Percentiles rank a stretch among this genome's conserved stretches.
Conservation (phyloP, 2,329 filamentous ascomycete genomes). For the Penicillium sp. region DNA sequence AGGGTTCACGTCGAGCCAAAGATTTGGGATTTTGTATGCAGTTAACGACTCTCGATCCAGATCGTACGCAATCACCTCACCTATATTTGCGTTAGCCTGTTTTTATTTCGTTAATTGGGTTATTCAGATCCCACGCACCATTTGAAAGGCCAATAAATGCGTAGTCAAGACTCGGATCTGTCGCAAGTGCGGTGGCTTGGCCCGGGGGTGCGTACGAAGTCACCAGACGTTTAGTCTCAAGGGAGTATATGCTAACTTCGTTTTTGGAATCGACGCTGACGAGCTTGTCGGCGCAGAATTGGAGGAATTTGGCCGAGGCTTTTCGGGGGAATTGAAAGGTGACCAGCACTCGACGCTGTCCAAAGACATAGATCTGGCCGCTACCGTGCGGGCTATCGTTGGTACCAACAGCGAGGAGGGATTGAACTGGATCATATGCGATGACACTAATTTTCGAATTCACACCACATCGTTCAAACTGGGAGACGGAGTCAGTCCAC, state of each 20-base stretch:
- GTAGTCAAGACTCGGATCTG: conserved; percentile 92
- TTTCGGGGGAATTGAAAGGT: conserved; percentile 71
- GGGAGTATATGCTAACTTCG: conserved; percentile 81
- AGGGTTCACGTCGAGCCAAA: conserved; percentile 78
- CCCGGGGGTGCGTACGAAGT: conserved; percentile 77
- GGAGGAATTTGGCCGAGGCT: conserved; percentile 74
- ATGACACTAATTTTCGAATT: conserved; percentile 76
- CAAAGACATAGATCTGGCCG: conserved; percentile 88
- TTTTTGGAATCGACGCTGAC: conserved; percentile 84
- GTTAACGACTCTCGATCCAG: conserved; percentile 79
- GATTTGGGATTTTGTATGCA: conserved; percentile 80
- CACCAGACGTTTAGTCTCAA: conserved; percentile 69
- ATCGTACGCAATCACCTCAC: conserved; percentile 91
- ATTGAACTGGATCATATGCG: conserved; percentile 92
- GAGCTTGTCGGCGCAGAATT: conserved; percentile 85
- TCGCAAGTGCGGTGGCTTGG: conserved; percentile 72
- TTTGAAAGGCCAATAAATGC: conserved; percentile 80
- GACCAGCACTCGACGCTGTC: conserved; percentile 78
- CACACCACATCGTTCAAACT: conserved; percentile 77
- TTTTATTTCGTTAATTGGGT: not conserved
- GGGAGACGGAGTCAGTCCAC: conserved; percentile 13
- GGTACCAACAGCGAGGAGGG: conserved; percentile 88
- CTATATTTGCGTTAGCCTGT: conserved; percentile 32
- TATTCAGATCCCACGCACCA: conserved; percentile 47
- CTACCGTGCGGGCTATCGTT: conserved; percentile 82